Percentiles rank a stretch among this genome's conserved stretches.
These are phyloP conservation scores for Penicillium parvum DNA, from an alignment of 495 filamentous ascomycete species.

Conservation along the genomic window DNA sequence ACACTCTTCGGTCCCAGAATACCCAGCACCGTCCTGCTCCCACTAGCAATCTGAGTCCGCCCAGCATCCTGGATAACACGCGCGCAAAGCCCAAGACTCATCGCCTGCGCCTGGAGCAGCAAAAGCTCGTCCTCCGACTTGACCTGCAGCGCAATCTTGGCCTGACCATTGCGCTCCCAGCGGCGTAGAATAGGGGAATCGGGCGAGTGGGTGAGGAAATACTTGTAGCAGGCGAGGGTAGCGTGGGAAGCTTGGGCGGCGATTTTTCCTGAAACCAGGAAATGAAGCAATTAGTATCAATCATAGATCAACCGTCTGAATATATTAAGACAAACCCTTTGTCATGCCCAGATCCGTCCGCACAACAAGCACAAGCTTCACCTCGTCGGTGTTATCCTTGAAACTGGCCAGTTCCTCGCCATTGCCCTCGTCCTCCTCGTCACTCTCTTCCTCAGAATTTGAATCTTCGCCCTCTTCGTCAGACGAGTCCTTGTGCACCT, in stretches of 20 bases:
- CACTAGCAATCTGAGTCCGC: slow-evolving; percentile 90
- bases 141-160: slow-evolving; percentile 86
- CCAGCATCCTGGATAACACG: slow-evolving; percentile 93
- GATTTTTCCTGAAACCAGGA: slow-evolving; percentile 75
- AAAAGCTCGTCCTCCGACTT: slow-evolving; percentile 79
- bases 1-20: slow-evolving; percentile 84
- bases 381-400: slow-evolving; percentile 64
- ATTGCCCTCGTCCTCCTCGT: slow-evolving; percentile 37
- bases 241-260: slow-evolving; percentile 95
- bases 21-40: slow-evolving; percentile 86
- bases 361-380: slow-evolving; percentile 90
- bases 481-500: slow-evolving; percentile 43
- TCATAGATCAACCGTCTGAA: too few relatives aligned
- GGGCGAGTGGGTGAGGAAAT: slow-evolving; percentile 54
- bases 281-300: slow-evolving; percentile 3
- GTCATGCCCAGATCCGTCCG: slow-evolving; percentile 94
- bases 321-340: slow-evolving; percentile 84
- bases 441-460: slow-evolving; percentile 28
- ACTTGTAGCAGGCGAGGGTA: slow-evolving; percentile 94
- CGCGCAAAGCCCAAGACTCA: slow-evolving; percentile 79
- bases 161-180: slow-evolving; percentile 83
- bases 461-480: slow-evolving; percentile 33
- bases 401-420: slow-evolving; percentile 42
- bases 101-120: slow-evolving; percentile 69
- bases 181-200: slow-evolving; percentile 63